These are phyloP conservation scores for Exophiala bonariae DNA, from an alignment of 2,329 filamentous ascomycete species.

Conservation along the genomic window DNA sequence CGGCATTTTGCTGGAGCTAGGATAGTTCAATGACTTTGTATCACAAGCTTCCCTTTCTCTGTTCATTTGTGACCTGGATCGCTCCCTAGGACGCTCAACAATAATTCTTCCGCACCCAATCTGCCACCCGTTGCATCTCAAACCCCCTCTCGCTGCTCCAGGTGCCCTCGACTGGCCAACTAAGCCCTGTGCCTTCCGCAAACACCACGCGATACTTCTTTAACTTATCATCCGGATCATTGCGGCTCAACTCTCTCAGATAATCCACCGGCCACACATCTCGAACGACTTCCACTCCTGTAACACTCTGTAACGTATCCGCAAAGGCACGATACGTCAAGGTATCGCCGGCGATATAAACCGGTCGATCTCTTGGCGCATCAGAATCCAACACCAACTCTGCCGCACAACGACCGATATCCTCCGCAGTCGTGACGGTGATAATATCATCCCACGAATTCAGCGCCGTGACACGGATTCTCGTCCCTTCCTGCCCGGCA, in stretches of 20 bases:
- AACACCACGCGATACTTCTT: constrained; percentile 65
- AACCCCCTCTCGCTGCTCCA: constrained; percentile 44
- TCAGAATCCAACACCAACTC: constrained; percentile 52
- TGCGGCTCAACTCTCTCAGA: constrained; percentile 47
- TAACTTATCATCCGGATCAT: constrained; percentile 50
- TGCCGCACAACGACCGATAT: constrained; percentile 64
- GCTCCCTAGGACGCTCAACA: background rate
- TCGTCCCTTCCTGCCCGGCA: too few species aligned
- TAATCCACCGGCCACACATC: constrained; percentile 52
- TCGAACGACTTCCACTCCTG: constrained; percentile 44
- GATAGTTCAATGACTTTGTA: too few species aligned
- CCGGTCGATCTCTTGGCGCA: constrained; percentile 30
- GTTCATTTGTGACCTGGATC: too few species aligned
- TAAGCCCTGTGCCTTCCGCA: constrained; percentile 58
- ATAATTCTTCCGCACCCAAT: constrained; percentile 17
- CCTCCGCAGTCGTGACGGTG: constrained; percentile 61
- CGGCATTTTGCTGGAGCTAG: too few species aligned
- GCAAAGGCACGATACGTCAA: constrained; percentile 58
- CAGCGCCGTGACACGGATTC: constrained; percentile 51
- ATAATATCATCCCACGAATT: constrained; percentile 63
- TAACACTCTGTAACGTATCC: constrained; percentile 51
- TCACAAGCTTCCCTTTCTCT: too few species aligned
- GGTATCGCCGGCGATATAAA: constrained; percentile 62
- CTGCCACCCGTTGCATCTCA: constrained; percentile 18
- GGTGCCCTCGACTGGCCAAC: constrained; percentile 57